Evolutionary conservation across 2,329 filamentous ascomycete species (phyloP).

Genomic region (Dryadomyces quercivorus): DNA sequence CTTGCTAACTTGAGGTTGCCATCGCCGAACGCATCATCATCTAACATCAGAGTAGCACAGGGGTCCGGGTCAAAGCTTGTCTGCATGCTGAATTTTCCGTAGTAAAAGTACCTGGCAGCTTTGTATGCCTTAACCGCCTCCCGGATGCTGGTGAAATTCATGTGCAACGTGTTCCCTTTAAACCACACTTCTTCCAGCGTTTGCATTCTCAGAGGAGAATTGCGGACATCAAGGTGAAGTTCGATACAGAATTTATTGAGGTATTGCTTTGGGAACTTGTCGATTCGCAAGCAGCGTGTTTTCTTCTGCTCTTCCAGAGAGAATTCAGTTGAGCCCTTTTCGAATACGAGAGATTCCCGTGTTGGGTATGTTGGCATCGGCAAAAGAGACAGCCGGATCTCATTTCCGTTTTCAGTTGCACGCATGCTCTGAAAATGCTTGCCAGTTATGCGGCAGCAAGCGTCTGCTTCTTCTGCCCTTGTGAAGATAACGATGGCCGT

Average conservation of each 20-base stretch:
- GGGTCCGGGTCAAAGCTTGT: constrained; percentile 7
- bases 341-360: background rate
- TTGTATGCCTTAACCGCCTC: constrained; percentile 6
- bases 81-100: constrained; percentile 4
- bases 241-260: constrained; percentile 8
- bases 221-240: constrained; percentile 1
- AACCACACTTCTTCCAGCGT: constrained; percentile 12
- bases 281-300: constrained; percentile 9
- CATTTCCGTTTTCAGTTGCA: background rate
- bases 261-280: constrained; percentile 6
- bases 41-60: background rate
- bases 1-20: constrained; percentile 2
- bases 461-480: constrained; percentile 4
- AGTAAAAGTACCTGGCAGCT: constrained; percentile 6
- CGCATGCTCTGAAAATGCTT: background rate
- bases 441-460: background rate
- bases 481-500: constrained; percentile 8
- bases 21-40: background rate
- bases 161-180: constrained; percentile 4
- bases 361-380: constrained; percentile 9
- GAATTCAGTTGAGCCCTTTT: background rate
- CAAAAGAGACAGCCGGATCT: background rate
- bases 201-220: background rate
- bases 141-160: constrained; percentile 9
- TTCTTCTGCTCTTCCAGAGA: background rate